Evolutionary conservation across 495 filamentous ascomycete genomes (phyloP).

Genomic region (Aspergillus nidulans): DNA sequence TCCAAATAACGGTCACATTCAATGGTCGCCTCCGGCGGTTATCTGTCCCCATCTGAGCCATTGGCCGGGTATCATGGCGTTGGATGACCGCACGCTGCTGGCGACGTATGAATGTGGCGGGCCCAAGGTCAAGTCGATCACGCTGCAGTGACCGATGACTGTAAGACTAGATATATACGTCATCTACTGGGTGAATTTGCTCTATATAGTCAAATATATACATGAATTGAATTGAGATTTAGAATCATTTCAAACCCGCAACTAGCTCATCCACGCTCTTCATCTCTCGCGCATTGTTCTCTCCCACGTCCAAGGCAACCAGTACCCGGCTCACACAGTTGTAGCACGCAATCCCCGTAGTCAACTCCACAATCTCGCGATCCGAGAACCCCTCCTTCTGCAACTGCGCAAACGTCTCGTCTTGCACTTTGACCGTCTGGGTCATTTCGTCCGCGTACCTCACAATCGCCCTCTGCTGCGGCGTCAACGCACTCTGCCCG

Average conservation of each 20-base stretch:
- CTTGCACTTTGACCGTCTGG: constrained; percentile 48
- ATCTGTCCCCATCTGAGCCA: constrained; percentile 33
- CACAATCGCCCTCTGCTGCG: constrained; percentile 57
- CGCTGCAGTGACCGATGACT: constrained; percentile 15
- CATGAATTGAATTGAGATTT: background rate
- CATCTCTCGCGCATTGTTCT: constrained; percentile 42
- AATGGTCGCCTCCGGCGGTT: constrained; percentile 27
- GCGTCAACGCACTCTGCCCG: constrained; percentile 41
- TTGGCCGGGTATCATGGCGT: constrained; percentile 41
- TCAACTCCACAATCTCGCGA: constrained; percentile 64
- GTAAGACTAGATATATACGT: background rate
- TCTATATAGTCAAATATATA: background rate
- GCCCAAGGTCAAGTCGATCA: constrained; percentile 33
- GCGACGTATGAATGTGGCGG: constrained; percentile 41
- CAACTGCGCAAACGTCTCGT: constrained; percentile 56
- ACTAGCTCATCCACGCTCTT: constrained; percentile 40
- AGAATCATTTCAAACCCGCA: constrained; percentile 11
- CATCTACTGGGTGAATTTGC: background rate
- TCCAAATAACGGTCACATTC: constrained; percentile 33
- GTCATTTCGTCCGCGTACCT: constrained; percentile 69
- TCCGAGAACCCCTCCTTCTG: constrained; percentile 48
- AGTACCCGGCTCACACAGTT: constrained; percentile 84
- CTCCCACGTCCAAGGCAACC: constrained; percentile 72
- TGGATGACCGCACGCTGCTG: constrained; percentile 34
- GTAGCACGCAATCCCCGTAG: constrained; percentile 74